Evolutionary conservation across 768 basidiomycete genomes (phyloP).

Genomic region (Gloeostereum incarnatum): DNA sequence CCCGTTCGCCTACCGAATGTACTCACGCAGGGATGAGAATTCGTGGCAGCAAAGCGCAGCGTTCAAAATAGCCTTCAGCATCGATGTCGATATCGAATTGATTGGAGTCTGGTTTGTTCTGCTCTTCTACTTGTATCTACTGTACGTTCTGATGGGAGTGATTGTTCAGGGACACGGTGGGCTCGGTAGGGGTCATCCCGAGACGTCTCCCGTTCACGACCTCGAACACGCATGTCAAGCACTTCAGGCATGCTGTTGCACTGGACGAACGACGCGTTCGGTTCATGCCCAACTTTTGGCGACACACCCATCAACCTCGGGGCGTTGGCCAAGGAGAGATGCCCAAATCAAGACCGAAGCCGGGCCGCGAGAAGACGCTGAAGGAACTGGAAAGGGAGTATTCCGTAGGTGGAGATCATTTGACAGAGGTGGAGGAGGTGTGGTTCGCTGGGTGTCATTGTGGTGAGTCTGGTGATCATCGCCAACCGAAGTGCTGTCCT

Average conservation of each 20-base stretch:
- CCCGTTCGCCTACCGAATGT: constrained; percentile 53
- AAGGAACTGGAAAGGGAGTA: neutral
- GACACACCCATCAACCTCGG: constrained; percentile 2
- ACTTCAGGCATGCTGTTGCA: constrained; percentile 31
- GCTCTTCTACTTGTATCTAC: neutral
- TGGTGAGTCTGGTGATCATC: constrained; percentile 28
- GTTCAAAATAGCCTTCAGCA: constrained; percentile 43
- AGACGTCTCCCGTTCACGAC: constrained; percentile 11
- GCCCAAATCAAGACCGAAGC: neutral
- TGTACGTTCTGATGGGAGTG: neutral
- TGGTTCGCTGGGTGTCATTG: constrained; percentile 76
- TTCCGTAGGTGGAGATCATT: constrained; percentile 15
- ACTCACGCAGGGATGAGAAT: constrained; percentile 21
- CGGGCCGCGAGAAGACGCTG: neutral
- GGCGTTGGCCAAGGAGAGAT: neutral
- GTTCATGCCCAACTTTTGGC: constrained; percentile 21
- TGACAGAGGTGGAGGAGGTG: constrained; percentile 64
- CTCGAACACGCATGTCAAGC: constrained; percentile 19
- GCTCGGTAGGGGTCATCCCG: constrained; percentile 9
- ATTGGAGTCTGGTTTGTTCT: constrained; percentile 40
- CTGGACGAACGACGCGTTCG: constrained; percentile 32
- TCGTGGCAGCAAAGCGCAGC: constrained; percentile 22
- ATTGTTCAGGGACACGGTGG: constrained; percentile 9
- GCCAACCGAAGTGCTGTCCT: neutral
- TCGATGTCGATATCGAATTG: constrained; percentile 38